Evolutionary conservation across 179 eudicot species (phyloP).

Genomic region (Spinacia oleracea): DNA sequence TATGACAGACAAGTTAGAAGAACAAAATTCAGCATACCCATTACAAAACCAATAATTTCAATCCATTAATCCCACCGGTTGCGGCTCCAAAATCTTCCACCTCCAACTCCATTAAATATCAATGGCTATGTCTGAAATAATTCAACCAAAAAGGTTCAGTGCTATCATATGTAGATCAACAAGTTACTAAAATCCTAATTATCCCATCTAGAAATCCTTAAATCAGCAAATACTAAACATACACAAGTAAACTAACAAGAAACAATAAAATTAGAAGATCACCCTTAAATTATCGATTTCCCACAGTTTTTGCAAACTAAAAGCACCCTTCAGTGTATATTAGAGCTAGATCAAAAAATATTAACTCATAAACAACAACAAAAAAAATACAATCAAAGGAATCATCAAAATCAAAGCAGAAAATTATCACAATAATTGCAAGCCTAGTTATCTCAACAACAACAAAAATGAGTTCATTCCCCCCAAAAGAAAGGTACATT

Average conservation of each 20-base stretch:
- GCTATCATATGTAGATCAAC: neutral
- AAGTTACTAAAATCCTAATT: neutral
- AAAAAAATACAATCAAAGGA: too few relatives aligned
- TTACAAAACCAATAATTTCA: conserved; percentile 28
- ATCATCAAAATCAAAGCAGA: neutral
- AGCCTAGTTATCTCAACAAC: conserved; percentile 14
- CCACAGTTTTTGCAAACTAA: neutral
- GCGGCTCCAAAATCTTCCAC: conserved; percentile 29
- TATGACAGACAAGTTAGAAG: conserved; percentile 20
- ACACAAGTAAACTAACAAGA: conserved; percentile 3
- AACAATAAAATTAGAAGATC: neutral
- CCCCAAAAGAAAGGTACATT: conserved; percentile 17
- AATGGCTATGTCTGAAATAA: conserved; percentile 24
- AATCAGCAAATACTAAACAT: neutral
- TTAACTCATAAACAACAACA: neutral
- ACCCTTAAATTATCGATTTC: neutral
- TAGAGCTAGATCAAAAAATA: conserved; percentile 17
- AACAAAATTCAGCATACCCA: conserved; percentile 30
- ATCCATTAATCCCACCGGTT: conserved; percentile 22
- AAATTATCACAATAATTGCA: conserved; percentile 4
- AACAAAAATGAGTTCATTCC: neutral
- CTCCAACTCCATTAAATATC: conserved; percentile 36
- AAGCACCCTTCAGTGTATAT: conserved; percentile 9
- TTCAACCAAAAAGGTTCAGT: conserved; percentile 19
- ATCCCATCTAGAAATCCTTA: neutral